Conservation (phyloP, 2,329 filamentous ascomycete species). For the Fusarium napiforme region DNA sequence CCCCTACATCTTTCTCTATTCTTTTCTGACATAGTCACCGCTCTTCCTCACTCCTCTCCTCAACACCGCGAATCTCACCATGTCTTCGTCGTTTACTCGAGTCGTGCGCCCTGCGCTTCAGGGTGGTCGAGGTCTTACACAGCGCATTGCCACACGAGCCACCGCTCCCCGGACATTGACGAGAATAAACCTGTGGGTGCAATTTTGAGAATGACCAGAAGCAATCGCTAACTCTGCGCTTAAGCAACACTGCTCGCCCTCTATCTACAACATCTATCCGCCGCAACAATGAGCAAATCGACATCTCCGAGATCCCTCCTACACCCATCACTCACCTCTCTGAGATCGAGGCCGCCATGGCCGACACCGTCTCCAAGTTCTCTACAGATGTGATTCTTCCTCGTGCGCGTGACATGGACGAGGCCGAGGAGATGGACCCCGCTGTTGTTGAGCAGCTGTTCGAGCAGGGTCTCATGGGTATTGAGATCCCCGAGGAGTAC, state of each 20-base stretch:
- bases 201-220: not conserved
- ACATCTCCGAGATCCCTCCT: conserved; percentile 82
- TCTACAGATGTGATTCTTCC: conserved; percentile 89
- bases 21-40: not conserved
- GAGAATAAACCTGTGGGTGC: conserved; percentile 44
- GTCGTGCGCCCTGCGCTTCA: conserved; percentile 63
- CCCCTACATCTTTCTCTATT: not conserved
- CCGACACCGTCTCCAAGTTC: conserved; percentile 90
- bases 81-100: conserved; percentile 61
- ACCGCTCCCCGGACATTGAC: conserved; percentile 37
- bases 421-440: conserved; percentile 93
- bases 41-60: not conserved
- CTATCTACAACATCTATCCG: conserved; percentile 70
- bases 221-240: conserved; percentile 12
- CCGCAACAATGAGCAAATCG: conserved; percentile 57
- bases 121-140: conserved; percentile 53
- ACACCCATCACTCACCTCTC: conserved; percentile 94
- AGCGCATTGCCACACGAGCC: conserved; percentile 41
- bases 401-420: conserved; percentile 96
- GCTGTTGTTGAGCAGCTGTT: conserved; percentile 90
- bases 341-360: conserved; percentile 89
- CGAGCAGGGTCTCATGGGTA: conserved; percentile 95
- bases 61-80: conserved; percentile 17
- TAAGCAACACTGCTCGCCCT: conserved; percentile 55
- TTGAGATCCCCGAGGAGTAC: conserved; percentile 97